Base-by-base conservation (phyloP, 352 stramenopile genomes). In the Sclerospora graminicola region DNA sequence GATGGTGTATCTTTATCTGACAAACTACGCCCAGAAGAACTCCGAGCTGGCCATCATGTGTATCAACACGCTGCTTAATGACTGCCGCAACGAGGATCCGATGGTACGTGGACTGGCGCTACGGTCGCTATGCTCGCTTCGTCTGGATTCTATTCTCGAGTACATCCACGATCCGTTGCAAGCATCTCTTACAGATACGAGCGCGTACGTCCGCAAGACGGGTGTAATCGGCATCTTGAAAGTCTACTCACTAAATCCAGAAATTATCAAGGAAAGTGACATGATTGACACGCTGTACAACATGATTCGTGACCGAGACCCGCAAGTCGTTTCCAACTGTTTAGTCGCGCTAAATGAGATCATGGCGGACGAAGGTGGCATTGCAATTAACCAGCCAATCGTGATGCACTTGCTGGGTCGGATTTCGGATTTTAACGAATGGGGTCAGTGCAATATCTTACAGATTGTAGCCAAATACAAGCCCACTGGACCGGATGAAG, bases 1-100 rank as follows among this genome's bases (percentile, higher is more conserved):
- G 64, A 99, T 99, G 95, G 94, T 98, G 14, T 99, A 99, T 57
- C 76, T 98, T n/a, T 99, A 98, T 63, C 71, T 99, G 18, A 97
- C 92, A 58, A 98, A 97, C 61, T 99, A 99, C 71, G 97, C 97
- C 5, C 81, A 96, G 48, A 95, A 95, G 50, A 98, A 99, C 69
- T 96, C 95, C 26, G 96, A 99, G 45, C 72, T 99, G 45, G 96
- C 96, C 27, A 97, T 99, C 63, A 98, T 99, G 88, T 98, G 92
- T 64, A 98, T 98, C 58, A 99, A 99, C 75, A 99, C 96, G 39
- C 74, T 99, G 34, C 76, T 97, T n/a, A 98, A 98, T 48, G 97
- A 99, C 67, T 99, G 95, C 54, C 79, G 80, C 14, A 98, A 99
- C 51, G 89, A 98, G 48, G 95, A 99, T 74, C 97, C 97, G 19